Base-by-base conservation (phyloP, 2,329 filamentous ascomycete genomes). In the Exophiala mesophila region DNA sequence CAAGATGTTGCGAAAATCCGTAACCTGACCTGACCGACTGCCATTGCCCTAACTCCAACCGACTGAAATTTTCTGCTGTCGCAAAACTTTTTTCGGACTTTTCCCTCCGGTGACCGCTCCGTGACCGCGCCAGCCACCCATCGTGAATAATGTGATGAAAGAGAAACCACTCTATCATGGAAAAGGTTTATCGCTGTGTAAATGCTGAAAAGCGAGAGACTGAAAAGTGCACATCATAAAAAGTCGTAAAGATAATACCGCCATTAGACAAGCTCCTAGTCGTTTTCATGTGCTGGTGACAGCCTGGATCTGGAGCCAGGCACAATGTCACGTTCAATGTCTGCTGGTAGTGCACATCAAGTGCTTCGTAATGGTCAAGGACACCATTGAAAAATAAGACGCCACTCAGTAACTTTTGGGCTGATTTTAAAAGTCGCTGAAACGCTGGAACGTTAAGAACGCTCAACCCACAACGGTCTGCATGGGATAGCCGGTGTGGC, bases 381-480 rank as follows among this genome's bases (percentile, higher is more conserved):
- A 50, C 40, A 44, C 20, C 20, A 41, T 36, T 44, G 44, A 44
- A 34, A 19, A 39, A 32, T 6, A 36, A 34, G 30, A 38, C 36
- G 35, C 16, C 17, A 24, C 31, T 39, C 29, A 28, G 44, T 31
- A 47, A 48, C 45, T 42, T 50, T 50, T 46, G 33, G 21, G 33
- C 20, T 37, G 33, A 30, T 34, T 28, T 21, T 40, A n/a, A 19
- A 32, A 35, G 32, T 41, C 39, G 48, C 48, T 45, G 39, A 37
- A 49, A 40, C 21, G 40, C 31, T 39, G 43, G 20, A 21, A 23
- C 19, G 39, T 19, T 17, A 34, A 21, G 38, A 29, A 20, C 23
- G 32, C 26, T 51, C 41, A 56, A 34, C 54, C 52, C 23, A 51
- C 54, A 10, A 56, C 54, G 31, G 54, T 45, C 39, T 56, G 54